Evolutionary conservation across 352 stramenopile species (phyloP).

Genomic region (Phytopythium kandeliae): DNA sequence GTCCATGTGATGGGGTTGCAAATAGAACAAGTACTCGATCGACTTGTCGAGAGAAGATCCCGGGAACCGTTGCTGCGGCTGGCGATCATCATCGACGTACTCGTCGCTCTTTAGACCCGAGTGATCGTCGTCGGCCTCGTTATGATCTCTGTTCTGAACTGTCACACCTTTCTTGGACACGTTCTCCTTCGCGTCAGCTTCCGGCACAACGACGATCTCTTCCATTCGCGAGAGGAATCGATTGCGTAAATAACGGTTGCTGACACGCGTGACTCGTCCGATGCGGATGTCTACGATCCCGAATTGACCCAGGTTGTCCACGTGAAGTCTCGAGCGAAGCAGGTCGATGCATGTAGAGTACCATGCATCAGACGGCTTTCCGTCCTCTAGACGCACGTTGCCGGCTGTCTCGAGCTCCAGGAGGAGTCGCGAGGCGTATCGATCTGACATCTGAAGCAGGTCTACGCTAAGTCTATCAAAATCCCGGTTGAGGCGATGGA

Average conservation of each 20-base stretch:
- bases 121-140: not conserved
- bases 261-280: slow-evolving; percentile 81
- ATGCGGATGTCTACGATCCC: slow-evolving; percentile 66
- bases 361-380: slow-evolving; percentile 75
- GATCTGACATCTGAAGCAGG: slow-evolving; percentile 27
- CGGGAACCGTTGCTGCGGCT: slow-evolving; percentile 4
- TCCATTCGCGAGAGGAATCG: slow-evolving; percentile 83
- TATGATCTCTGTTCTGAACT: slow-evolving; percentile 24
- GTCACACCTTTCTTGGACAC: slow-evolving; percentile 78
- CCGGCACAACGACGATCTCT: slow-evolving; percentile 54
- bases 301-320: slow-evolving; percentile 42
- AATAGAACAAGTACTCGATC: slow-evolving; percentile 83
- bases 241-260: slow-evolving; percentile 85
- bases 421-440: slow-evolving; percentile 75
- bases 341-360: slow-evolving; percentile 81
- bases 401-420: slow-evolving; percentile 89
- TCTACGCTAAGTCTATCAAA: slow-evolving; percentile 46
- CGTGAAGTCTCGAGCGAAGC: slow-evolving; percentile 64
- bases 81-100: slow-evolving; percentile 4
- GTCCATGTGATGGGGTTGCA: slow-evolving; percentile 42
- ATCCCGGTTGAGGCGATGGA: slow-evolving; percentile 57
- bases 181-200: slow-evolving; percentile 66
- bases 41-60: slow-evolving; percentile 40
- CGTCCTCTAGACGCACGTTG: slow-evolving; percentile 90
- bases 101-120: slow-evolving; percentile 3